A percentile compares a stretch with the other conserved stretches of the same genome.
phyloP scores from a whole-genome alignment of 2,329 filamentous ascomycete species.

The Paecilomyces sp. region DNA sequence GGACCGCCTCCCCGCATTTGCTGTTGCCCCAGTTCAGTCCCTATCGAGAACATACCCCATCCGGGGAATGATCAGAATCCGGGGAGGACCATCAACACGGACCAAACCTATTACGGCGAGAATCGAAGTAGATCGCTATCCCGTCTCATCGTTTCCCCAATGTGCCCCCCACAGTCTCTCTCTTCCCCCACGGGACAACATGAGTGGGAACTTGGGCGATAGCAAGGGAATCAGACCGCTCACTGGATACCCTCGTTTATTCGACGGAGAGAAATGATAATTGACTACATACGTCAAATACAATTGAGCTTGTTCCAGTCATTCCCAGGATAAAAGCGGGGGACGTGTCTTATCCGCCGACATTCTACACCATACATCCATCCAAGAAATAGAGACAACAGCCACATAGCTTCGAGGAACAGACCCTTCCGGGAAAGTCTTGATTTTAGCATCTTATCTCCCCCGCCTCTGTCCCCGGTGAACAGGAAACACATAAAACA shows the following conservation, averaged over 20 bases:
- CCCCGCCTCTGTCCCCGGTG: too few species aligned
- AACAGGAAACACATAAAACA: not conserved
- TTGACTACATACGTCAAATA: too few species aligned
- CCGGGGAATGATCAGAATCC: not conserved
- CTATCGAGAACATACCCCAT: not conserved
- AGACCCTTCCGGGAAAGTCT: not conserved
- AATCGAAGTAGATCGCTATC: not conserved
- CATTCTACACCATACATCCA: too few species aligned
- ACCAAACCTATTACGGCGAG: not conserved
- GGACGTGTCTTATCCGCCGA: too few species aligned
- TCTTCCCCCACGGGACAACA: too few species aligned
- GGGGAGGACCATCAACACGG: not conserved
- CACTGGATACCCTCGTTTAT: too few species aligned
- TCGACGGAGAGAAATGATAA: too few species aligned
- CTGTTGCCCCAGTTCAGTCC: not conserved
- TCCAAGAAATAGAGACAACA: too few species aligned
- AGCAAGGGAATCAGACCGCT: too few species aligned
- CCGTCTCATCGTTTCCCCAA: not conserved
- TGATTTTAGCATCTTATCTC: not conserved
- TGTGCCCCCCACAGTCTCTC: not conserved
- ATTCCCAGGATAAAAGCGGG: too few species aligned
- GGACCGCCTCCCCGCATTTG: not conserved
- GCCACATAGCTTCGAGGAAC: not conserved
- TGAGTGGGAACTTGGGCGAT: too few species aligned
- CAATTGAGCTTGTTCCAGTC: too few species aligned